Percentiles rank a stretch among this genome's conserved stretches.
phyloP scores from a whole-genome alignment of 2,329 filamentous ascomycete genomes.

The Penicillium glabrum region DNA sequence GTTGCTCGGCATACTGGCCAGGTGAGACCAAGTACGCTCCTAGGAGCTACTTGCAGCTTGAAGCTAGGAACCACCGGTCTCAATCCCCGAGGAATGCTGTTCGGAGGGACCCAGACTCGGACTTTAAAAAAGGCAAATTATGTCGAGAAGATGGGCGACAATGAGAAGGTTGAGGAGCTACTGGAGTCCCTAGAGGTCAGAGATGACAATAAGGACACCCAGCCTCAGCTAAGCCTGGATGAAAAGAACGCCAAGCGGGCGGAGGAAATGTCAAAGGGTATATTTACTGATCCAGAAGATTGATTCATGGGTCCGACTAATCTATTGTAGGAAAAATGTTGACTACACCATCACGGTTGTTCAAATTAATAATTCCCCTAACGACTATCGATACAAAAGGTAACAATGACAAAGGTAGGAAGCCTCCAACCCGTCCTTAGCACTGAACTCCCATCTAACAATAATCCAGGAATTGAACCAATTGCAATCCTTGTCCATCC shows the following conservation, averaged over 20 bases:
- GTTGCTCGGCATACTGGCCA: neutral
- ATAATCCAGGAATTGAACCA: constrained; percentile 65
- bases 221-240: constrained; percentile 29
- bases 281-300: neutral
- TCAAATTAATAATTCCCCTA: constrained; percentile 78
- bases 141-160: constrained; percentile 19
- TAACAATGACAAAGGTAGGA: constrained; percentile 52
- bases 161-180: constrained; percentile 37
- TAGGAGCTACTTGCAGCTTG: neutral
- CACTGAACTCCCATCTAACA: constrained; percentile 1
- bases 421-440: too few species aligned
- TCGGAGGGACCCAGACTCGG: constrained; percentile 6
- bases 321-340: constrained; percentile 65
- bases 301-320: neutral
- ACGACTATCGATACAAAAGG: constrained; percentile 60
- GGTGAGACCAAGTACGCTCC: neutral
- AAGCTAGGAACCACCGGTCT: neutral
- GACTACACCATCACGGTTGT: constrained; percentile 74
- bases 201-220: constrained; percentile 20
- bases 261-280: constrained; percentile 62
- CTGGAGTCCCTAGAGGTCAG: constrained; percentile 40
- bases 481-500: constrained; percentile 84
- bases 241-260: constrained; percentile 17
- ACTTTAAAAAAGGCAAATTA: constrained; percentile 19
- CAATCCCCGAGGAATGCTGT: neutral